Percentiles rank a stretch among this genome's conserved stretches.
Evolutionary conservation across 371 early-diverging fungal genomes (phyloP).

Genomic region (Zychaea mexicana): DNA sequence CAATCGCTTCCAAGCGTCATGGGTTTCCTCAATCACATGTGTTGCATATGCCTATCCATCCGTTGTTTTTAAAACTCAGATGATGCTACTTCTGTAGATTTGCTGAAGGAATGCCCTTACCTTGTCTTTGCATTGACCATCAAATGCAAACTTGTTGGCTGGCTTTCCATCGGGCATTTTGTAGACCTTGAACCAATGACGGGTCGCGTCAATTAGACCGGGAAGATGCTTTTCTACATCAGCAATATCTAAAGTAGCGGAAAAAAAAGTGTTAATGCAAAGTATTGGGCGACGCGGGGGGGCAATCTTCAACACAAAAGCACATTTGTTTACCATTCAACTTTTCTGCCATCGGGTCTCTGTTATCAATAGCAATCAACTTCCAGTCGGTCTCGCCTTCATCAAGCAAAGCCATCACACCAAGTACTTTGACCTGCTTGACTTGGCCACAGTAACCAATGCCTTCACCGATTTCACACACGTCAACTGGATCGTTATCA

Average conservation of each 20-base stretch:
- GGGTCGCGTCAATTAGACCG: conserved; percentile 93
- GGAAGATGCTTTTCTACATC: conserved; percentile 97
- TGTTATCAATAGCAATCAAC: conserved; percentile 89
- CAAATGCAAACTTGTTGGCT: conserved; percentile 97
- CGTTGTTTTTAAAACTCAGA: background rate
- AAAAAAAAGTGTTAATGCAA: too few relatives aligned
- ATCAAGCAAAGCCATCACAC: conserved; percentile 94
- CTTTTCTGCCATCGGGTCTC: conserved; percentile 87
- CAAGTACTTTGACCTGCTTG: conserved; percentile 96
- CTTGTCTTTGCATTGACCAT: conserved; percentile 87
- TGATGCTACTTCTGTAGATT: too few relatives aligned
- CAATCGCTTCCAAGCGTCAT: conserved; percentile 62
- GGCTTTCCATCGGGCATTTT: conserved; percentile 99
- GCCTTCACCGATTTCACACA: conserved; percentile 91
- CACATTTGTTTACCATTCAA: conserved; percentile 61
- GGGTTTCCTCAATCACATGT: conserved; percentile 53
- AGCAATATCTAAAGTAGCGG: conserved; percentile 84
- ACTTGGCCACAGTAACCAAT: conserved; percentile 89
- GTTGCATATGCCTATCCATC: conserved; percentile 49
- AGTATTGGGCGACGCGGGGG: background rate
- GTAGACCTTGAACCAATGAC: conserved; percentile 99
- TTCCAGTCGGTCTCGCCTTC: conserved; percentile 99
- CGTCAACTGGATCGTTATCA: conserved; percentile 98
- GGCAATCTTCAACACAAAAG: background rate
- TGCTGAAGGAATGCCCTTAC: too few relatives aligned